Evolutionary conservation across 1,284 basidiomycete genomes (phyloP).

Genomic region (Neonothopanus nambi): DNA sequence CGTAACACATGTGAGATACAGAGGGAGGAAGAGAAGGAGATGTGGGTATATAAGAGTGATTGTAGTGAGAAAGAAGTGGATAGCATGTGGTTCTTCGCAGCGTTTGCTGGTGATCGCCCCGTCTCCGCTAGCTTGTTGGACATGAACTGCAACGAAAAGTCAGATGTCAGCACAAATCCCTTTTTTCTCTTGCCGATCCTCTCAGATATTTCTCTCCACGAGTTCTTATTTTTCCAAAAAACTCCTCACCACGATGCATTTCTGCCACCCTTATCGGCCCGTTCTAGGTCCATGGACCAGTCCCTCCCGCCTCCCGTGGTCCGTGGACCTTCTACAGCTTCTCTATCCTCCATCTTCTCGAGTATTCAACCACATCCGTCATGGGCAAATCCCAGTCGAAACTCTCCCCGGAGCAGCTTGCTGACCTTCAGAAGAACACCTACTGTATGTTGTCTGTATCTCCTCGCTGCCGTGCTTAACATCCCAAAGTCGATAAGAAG

Average conservation of each 20-base stretch:
- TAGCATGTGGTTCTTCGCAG: conserved; percentile 47
- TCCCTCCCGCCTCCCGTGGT: not conserved
- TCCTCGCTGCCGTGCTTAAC: conserved; percentile 21
- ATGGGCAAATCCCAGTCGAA: conserved; percentile 99
- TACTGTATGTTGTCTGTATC: conserved; percentile 73
- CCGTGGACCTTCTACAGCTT: not conserved
- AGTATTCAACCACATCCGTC: conserved; percentile 22
- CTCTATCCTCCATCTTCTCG: too few relatives aligned
- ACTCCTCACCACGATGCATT: conserved; percentile 2
- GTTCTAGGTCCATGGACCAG: not conserved
- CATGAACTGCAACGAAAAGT: too few relatives aligned
- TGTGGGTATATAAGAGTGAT: conserved; percentile 40
- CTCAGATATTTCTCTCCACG: conserved; percentile 3
- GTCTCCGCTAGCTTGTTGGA: too few relatives aligned
- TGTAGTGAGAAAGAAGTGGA: conserved; percentile 34
- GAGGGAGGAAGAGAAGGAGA: conserved; percentile 25
- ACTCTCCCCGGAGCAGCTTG: conserved; percentile 92
- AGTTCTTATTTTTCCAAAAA: conserved; percentile 4
- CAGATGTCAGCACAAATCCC: not conserved
- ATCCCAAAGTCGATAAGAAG: conserved; percentile 90
- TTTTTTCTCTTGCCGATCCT: not conserved
- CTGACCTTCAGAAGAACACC: conserved; percentile 96
- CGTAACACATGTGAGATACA: conserved; percentile 61
- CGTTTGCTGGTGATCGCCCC: conserved; percentile 38
- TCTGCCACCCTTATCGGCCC: not conserved